Evolutionary conservation across 768 basidiomycete genomes (phyloP).

Genomic region (Amanita phalloides): DNA sequence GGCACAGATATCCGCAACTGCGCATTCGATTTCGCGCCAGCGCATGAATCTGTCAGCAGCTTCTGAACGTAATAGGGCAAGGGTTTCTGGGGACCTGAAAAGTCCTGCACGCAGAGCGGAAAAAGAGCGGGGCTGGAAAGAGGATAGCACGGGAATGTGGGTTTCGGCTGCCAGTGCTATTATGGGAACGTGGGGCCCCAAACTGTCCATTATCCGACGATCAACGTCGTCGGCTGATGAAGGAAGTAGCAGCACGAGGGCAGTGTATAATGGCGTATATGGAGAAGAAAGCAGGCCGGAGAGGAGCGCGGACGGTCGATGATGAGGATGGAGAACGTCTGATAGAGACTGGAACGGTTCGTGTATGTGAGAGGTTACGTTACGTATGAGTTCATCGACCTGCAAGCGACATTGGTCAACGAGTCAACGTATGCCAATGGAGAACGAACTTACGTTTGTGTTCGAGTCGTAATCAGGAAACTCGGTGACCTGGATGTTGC

Average conservation of each 20-base stretch:
- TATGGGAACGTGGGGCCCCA: conserved; percentile 46
- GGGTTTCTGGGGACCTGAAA: conserved; percentile 54
- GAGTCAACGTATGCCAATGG: neutral
- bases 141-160: conserved; percentile 23
- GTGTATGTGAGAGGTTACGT: conserved; percentile 34
- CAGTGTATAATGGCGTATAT: conserved; percentile 48
- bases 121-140: conserved; percentile 43
- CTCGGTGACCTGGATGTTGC: conserved; percentile 54
- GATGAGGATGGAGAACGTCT: conserved; percentile 41
- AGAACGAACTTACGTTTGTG: conserved; percentile 34
- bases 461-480: conserved; percentile 33
- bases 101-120: conserved; percentile 45
- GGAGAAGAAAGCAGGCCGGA: conserved; percentile 48
- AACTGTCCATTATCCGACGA: conserved; percentile 33
- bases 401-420: conserved; percentile 8
- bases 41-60: conserved; percentile 60
- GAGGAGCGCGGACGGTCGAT: conserved; percentile 38
- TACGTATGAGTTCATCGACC: conserved; percentile 21
- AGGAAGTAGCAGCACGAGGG: conserved; percentile 41
- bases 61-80: conserved; percentile 46
- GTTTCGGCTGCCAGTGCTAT: conserved; percentile 34
- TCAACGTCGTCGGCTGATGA: conserved; percentile 23
- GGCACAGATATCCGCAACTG: conserved; percentile 29
- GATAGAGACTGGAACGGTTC: conserved; percentile 43
- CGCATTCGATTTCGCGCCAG: conserved; percentile 62